phyloP scores from a whole-genome alignment of 2,329 filamentous ascomycete species.

The Fusarium irregulare region DNA sequence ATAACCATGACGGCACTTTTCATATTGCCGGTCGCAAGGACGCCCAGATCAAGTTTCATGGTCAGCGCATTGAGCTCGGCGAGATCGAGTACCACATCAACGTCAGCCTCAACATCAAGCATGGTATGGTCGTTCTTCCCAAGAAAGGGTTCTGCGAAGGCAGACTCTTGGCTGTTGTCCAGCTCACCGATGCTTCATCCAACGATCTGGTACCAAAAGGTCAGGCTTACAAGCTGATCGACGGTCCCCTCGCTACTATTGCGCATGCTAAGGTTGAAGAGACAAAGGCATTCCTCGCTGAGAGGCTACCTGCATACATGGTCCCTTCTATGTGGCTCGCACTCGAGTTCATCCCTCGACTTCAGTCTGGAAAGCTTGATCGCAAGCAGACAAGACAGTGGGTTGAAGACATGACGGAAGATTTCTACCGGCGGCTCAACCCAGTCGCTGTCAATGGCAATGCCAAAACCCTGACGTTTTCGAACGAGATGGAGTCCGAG shows the following conservation, averaged over 20 bases:
- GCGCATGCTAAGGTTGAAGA: constrained; percentile 11
- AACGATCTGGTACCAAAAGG: constrained; percentile 22
- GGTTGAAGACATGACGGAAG: constrained; percentile 30
- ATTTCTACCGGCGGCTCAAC: constrained; percentile 30
- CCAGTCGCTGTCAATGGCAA: neutral
- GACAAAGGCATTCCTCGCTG: constrained; percentile 24
- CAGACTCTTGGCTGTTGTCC: constrained; percentile 25
- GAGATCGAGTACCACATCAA: constrained; percentile 49
- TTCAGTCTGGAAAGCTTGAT: constrained; percentile 39
- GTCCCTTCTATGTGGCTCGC: constrained; percentile 39
- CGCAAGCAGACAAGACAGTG: constrained; percentile 29
- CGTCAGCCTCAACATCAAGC: constrained; percentile 33
- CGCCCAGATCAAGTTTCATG: constrained; percentile 50
- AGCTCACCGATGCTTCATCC: constrained; percentile 9
- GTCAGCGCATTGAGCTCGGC: constrained; percentile 49
- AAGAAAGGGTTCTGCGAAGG: constrained; percentile 31
- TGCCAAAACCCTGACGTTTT: neutral
- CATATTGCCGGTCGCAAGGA: constrained; percentile 46
- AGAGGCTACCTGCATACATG: constrained; percentile 39
- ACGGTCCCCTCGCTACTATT: constrained; percentile 1
- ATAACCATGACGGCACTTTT: constrained; percentile 45
- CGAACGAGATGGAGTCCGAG: constrained; percentile 8
- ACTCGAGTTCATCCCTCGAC: constrained; percentile 32
- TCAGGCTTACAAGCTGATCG: constrained; percentile 25
- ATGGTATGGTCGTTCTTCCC: constrained; percentile 35